Base-by-base conservation (phyloP, 2,329 filamentous ascomycete genomes). In the Ceratocystis harringtonii region DNA sequence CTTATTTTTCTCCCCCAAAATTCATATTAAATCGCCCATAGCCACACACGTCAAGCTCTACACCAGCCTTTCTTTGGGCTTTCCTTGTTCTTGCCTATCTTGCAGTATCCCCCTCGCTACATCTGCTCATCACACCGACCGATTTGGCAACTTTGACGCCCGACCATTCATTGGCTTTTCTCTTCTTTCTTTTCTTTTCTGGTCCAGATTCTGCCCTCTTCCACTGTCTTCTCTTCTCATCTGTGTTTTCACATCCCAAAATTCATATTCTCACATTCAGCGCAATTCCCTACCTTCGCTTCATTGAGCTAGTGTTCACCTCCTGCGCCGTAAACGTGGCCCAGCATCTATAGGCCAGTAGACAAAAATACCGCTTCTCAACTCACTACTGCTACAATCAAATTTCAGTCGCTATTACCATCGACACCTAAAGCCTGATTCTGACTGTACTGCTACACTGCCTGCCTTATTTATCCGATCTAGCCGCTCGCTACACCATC, bases 251-350 rank as follows among this genome's bases (percentile, higher is more conserved):
- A 22, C 36, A 62, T 3, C 15, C n/a, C 8, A n/a, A 19, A 25
- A 19, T 19, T 44, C 52, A 62, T 32, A 45, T 57, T 61, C 61
- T 45, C 57, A 57, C 57, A 32, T 10, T 60, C 44, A 65, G 28
- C 44, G 50, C 52, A 36, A 62, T 50, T 12, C 12, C 8, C 48
- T 22, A 50, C 7, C 48, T 19, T 50, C 52, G n/a, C 28, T 28
- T n/a, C 8, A 57, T 57, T 28, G 52, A 3, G 52, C 17, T 57
- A 57, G 52, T n/a, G 52, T 57, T 17, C 25, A 32, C 36, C 36
- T 62, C 57, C 62, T 67, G 65, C 62, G 65, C 65, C 62, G 65
- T 55, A 60, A 44, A 55, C 62, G 62, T 58, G 43, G 65, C 65
- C 32, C 62, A 64, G 28, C 10, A 60, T 41, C 41, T 22, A 8